phyloP scores from a whole-genome alignment of 2,329 filamentous ascomycete species.

The Pestalotiopsis sp. region DNA sequence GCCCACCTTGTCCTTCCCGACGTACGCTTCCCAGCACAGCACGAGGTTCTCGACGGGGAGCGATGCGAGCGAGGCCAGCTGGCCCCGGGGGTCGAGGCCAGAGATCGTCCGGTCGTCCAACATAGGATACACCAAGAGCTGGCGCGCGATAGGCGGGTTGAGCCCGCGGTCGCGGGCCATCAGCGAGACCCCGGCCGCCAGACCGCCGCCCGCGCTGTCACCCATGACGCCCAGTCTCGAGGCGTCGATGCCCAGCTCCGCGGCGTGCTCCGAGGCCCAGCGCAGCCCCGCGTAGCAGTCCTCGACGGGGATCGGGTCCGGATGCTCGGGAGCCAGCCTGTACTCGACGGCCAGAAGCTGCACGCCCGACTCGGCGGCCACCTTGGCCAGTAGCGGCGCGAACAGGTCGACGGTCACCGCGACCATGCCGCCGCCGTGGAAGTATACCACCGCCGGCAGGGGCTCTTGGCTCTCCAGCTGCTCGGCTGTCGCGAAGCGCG shows the following conservation, averaged over 20 bases:
- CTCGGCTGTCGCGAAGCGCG: conserved; percentile 20
- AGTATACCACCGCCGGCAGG: conserved; percentile 34
- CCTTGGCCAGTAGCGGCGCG: conserved; percentile 24
- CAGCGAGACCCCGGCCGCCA: conserved; percentile 51
- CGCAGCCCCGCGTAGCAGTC: conserved; percentile 37
- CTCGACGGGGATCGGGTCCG: conserved; percentile 35
- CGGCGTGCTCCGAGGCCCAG: conserved; percentile 27
- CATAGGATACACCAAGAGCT: conserved; percentile 37
- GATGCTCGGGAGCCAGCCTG: conserved; percentile 43
- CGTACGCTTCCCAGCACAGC: conserved; percentile 23
- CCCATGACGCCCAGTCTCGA: conserved; percentile 53
- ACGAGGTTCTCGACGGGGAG: conserved; percentile 15
- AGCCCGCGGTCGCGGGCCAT: conserved; percentile 37
- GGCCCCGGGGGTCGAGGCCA: not conserved
- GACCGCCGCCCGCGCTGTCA: conserved; percentile 56
- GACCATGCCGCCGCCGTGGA: conserved; percentile 46
- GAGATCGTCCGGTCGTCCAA: conserved; percentile 29
- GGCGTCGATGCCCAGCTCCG: conserved; percentile 36
- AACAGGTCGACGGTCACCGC: conserved; percentile 30
- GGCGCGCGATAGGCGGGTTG: conserved; percentile 29
- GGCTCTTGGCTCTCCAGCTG: conserved; percentile 15
- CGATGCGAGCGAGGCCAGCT: conserved; percentile 17
- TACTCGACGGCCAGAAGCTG: conserved; percentile 42
- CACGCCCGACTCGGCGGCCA: conserved; percentile 32
- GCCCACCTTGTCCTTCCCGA: conserved; percentile 21